Evolutionary conservation across 495 filamentous ascomycete genomes (phyloP), one percentile per base, ranked within the genome.

Genomic region (Penicillium pulvis): DNA sequence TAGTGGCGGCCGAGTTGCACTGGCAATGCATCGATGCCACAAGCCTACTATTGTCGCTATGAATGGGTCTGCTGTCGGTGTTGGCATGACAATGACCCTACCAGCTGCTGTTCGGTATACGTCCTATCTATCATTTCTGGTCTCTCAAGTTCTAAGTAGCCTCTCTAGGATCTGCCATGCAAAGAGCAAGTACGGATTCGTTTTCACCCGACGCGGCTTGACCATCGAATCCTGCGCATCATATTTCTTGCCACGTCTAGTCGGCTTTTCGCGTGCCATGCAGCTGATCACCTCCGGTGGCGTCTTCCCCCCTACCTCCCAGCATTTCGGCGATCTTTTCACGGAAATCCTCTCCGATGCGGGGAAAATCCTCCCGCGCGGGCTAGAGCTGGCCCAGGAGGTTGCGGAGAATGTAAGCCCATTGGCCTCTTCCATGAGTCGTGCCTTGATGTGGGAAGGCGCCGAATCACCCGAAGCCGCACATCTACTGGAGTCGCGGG

Each of bases 11-110:
- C 71, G 76, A 56, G 79, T 84, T 8, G 65, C 78, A 28, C 71
- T 87, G 24, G 83, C 83, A 16, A 85, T 87, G 59, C 77, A 85
- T 65, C 58, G 72, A 54, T 88, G 84, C 70, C 72, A 71, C 49
- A 88, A 87, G 62, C 84, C 85, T 46, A 82, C 83, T 23, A 80
- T 88, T 60, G 83, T 73, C 12, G 85, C 85, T 4, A 72, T 86
- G 20, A 81, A 86, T 59, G 85, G 85, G 17, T 78, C 78, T 52
- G 85, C 85, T 16, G 85, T 85, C 2, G 85, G 84, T 10, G 75
- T 87, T 16, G 85, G 85, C 11, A 85, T 87, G 58, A 87, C 85
- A 28, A 83, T 85, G 81, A 84, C 81, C 10, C 72, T 88, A 12
- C 83, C 85, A 19, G 79, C 80, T 61, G 77, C 71, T 43, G 79